Conservation (phyloP, 2,329 filamentous ascomycete species). For the Fusarium napiforme region DNA sequence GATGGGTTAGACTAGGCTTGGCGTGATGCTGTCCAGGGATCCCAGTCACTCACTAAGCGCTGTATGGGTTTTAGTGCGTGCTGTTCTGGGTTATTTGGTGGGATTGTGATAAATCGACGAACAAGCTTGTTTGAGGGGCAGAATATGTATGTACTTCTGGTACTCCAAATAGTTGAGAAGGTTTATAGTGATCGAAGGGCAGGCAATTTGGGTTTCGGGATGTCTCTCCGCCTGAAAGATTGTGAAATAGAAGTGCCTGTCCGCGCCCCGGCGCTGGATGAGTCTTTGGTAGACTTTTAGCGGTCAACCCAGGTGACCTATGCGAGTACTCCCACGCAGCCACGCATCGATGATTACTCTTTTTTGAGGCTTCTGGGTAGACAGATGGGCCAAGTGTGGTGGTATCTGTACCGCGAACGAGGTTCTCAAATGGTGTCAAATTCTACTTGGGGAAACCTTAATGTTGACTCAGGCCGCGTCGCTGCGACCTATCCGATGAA, state of each 20-base stretch:
- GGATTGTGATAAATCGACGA: not conserved
- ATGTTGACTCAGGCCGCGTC: not conserved
- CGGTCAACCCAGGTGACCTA: constrained; percentile 6
- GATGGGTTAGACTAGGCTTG: constrained; percentile 28
- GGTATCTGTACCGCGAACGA: not conserved
- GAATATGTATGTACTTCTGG: not conserved
- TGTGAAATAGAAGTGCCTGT: not conserved
- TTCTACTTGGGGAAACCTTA: constrained; percentile 3
- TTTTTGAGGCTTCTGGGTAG: not conserved
- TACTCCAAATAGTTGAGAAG: not conserved
- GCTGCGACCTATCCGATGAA: not conserved
- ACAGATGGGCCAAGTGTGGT: not conserved
- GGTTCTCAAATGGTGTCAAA: not conserved
- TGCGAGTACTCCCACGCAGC: constrained; percentile 2
- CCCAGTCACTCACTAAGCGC: constrained; percentile 18
- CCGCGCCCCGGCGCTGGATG: not conserved
- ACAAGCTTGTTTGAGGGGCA: not conserved
- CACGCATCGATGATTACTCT: constrained; percentile 15
- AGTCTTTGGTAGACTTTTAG: not conserved
- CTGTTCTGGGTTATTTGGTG: not conserved
- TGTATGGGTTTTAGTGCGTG: not conserved
- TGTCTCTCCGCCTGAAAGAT: not conserved
- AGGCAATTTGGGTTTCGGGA: not conserved
- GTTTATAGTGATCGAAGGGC: not conserved
- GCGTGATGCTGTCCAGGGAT: constrained; percentile 22